A percentile compares a stretch with the other conserved stretches of the same genome.
Evolutionary conservation across 2,329 filamentous ascomycete genomes (phyloP).

Genomic region (Sporothrix sp.): DNA sequence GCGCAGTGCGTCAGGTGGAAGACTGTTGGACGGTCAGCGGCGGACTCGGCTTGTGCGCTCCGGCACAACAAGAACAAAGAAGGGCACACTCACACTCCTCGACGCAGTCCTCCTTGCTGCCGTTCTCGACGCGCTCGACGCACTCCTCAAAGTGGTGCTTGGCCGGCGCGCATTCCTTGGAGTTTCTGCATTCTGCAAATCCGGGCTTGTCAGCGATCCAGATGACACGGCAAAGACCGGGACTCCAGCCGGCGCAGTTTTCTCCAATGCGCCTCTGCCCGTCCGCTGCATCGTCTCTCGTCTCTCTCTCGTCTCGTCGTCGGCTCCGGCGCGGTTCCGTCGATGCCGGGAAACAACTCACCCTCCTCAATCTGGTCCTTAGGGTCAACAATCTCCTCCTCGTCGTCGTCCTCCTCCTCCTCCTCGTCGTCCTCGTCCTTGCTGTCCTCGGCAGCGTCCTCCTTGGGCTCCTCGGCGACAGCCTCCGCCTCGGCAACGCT

Average conservation of each 20-base stretch:
- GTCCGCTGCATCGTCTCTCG: not conserved
- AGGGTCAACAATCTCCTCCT: conserved; percentile 73
- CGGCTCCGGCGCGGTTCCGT: too few relatives aligned
- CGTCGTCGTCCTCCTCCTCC: conserved; percentile 66
- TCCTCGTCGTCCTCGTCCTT: conserved; percentile 48
- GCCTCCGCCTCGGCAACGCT: conserved; percentile 55
- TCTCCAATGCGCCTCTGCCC: not conserved
- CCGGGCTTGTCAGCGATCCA: not conserved
- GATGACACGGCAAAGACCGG: too few relatives aligned
- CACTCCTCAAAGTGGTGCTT: conserved; percentile 99
- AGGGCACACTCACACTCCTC: conserved; percentile 79
- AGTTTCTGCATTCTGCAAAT: conserved; percentile 73
- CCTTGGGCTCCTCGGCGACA: conserved; percentile 44
- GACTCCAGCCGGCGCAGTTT: not conserved
- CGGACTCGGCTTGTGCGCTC: too few relatives aligned
- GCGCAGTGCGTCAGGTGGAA: conserved; percentile 99
- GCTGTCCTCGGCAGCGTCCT: conserved; percentile 44
- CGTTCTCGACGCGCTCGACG: conserved; percentile 82
- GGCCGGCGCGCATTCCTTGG: conserved; percentile 69
- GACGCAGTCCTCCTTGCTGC: conserved; percentile 87
- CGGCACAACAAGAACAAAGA: too few relatives aligned
- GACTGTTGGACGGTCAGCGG: conserved; percentile 46
- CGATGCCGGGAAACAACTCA: too few relatives aligned
- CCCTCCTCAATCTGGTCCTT: conserved; percentile 88
- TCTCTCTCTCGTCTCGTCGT: not conserved